A percentile compares a stretch with the other conserved stretches of the same genome.
These are phyloP conservation scores for Colletotrichum sp. DNA, from an alignment of 2,329 filamentous ascomycete genomes.

Conservation along the genomic window DNA sequence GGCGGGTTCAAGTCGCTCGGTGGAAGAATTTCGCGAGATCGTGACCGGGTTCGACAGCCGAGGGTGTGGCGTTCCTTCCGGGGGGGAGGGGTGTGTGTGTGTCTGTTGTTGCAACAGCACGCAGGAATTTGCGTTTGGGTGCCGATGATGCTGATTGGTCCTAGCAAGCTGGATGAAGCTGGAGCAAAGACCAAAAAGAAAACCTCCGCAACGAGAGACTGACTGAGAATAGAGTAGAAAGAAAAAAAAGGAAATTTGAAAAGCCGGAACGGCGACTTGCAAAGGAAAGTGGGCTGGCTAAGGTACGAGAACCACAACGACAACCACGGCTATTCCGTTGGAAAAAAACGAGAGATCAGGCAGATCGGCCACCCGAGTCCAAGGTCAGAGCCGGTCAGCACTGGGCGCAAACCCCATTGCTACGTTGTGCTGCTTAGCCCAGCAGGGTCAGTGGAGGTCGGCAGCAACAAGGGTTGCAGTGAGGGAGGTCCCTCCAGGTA, in stretches of 20 bases:
- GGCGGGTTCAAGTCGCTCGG: neutral
- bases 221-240: neutral
- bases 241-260: neutral
- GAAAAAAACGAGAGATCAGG: neutral
- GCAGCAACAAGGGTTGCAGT: neutral
- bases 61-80: neutral
- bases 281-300: constrained; percentile 9
- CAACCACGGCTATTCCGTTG: neutral
- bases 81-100: neutral
- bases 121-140: neutral
- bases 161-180: neutral
- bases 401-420: neutral
- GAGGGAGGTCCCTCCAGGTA: neutral
- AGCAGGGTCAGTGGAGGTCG: neutral
- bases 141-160: neutral
- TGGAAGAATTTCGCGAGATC: neutral
- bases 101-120: neutral
- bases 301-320: neutral
- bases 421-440: neutral
- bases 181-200: neutral
- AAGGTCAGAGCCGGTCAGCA: constrained; percentile 6
- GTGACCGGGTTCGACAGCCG: neutral
- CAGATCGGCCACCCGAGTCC: neutral
- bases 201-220: neutral
- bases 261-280: neutral